Percentiles rank a stretch among this genome's conserved stretches.
phyloP scores from a whole-genome alignment of 2,329 filamentous ascomycete species.

The Aspergillus sp. region DNA sequence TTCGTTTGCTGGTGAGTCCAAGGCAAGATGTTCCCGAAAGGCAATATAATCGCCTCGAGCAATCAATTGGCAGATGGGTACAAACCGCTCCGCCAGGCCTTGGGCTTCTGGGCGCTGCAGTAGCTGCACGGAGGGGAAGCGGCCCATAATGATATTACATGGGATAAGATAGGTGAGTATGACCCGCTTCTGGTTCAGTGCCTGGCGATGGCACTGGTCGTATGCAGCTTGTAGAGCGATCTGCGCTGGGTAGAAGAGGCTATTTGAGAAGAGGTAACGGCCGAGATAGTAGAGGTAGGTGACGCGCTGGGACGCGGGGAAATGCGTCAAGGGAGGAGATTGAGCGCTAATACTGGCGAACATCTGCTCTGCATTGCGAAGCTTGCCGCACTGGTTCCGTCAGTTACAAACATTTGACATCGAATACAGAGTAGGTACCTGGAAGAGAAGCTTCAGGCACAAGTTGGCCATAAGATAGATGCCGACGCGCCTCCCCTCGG shows the following conservation, averaged over 20 bases:
- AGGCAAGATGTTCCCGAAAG: conserved; percentile 62
- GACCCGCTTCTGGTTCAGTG: conserved; percentile 59
- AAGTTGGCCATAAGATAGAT: conserved; percentile 91
- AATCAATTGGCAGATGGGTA: conserved; percentile 65
- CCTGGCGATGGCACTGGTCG: conserved; percentile 57
- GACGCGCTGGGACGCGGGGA: conserved; percentile 77
- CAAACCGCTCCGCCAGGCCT: conserved; percentile 57
- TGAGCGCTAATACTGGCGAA: conserved; percentile 80
- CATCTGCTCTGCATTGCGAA: conserved; percentile 74
- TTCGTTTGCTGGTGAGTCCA: conserved; percentile 45
- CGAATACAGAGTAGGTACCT: conserved; percentile 40
- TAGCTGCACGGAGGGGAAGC: conserved; percentile 63
- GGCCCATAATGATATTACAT: conserved; percentile 73
- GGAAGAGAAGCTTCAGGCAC: conserved; percentile 78
- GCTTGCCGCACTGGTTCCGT: conserved; percentile 59
- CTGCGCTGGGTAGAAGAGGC: conserved; percentile 70
- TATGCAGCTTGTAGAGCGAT: conserved; percentile 72
- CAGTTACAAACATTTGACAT: neutral
- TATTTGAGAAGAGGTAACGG: conserved; percentile 77
- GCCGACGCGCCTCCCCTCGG: conserved; percentile 75
- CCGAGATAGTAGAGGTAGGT: conserved; percentile 94
- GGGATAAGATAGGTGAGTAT: conserved; percentile 80
- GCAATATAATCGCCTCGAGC: conserved; percentile 63
- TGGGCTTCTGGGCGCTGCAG: conserved; percentile 63
- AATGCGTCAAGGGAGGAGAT: conserved; percentile 70